These are phyloP conservation scores for Wickerhamomyces sydowiorum DNA, from an alignment of 805 yeast genomes.

Conservation along the genomic window DNA sequence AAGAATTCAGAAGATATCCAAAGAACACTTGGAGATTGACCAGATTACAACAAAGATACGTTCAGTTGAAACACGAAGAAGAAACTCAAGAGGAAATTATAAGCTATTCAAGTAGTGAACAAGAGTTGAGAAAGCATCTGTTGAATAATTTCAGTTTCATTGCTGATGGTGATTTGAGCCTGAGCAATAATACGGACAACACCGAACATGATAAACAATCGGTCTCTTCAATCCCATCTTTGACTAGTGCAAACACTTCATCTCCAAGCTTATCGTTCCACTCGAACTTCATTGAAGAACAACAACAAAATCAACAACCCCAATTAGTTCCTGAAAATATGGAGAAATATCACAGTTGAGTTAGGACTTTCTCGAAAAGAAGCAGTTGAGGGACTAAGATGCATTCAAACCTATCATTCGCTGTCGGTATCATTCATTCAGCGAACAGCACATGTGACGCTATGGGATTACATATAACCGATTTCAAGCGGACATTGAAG, in stretches of 20 bases:
- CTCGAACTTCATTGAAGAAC: not conserved
- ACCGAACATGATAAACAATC: slow-evolving; percentile 5
- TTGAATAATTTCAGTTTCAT: slow-evolving; percentile 5
- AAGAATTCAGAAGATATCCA: slow-evolving; percentile 16
- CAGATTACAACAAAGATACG: slow-evolving; percentile 14
- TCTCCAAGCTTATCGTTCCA: not conserved
- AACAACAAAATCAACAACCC: not conserved
- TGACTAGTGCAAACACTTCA: not conserved
- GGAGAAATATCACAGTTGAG: not conserved
- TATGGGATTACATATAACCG: too few relatives aligned
- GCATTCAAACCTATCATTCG: too few relatives aligned
- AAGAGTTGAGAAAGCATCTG: slow-evolving; percentile 8
- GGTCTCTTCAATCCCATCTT: not conserved
- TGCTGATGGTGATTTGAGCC: not conserved
- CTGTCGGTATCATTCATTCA: too few relatives aligned
- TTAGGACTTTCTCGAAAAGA: too few relatives aligned
- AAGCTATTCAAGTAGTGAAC: slow-evolving; percentile 1
- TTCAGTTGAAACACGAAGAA: slow-evolving; percentile 9
- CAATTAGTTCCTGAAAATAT: not conserved
- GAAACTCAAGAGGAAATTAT: not conserved
- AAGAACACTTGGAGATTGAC: slow-evolving; percentile 21
- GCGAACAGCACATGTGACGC: too few relatives aligned
- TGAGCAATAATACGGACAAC: not conserved
- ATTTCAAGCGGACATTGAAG: too few relatives aligned
- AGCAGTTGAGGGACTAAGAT: too few relatives aligned